phyloP scores from a whole-genome alignment of 441 rosid genomes.

The Lepidium campestre region DNA sequence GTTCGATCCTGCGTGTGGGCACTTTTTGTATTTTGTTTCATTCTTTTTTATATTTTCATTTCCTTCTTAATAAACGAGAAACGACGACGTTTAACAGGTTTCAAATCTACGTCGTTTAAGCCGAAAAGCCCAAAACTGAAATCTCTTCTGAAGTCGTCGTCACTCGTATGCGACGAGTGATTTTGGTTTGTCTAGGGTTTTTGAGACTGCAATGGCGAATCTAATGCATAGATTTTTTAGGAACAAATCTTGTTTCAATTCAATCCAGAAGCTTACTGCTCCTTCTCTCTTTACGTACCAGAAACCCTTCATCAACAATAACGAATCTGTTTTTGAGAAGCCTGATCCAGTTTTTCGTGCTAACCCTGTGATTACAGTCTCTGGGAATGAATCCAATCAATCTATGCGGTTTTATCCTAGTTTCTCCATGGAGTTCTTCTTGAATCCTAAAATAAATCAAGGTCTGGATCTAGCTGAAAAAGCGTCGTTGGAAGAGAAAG shows the following conservation, averaged over 20 bases:
- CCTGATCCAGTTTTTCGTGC: slow-evolving; percentile 22
- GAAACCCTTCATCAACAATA: not conserved
- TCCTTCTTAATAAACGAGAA: not conserved
- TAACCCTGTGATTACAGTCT: not conserved
- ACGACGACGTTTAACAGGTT: not conserved
- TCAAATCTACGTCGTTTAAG: not conserved
- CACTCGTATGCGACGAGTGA: not conserved
- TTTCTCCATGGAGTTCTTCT: slow-evolving; percentile 35
- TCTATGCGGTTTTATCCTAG: slow-evolving; percentile 34
- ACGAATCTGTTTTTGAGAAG: not conserved
- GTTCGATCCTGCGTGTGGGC: slow-evolving; percentile 99
- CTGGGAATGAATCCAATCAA: slow-evolving; percentile 12
- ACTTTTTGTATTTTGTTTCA: not conserved
- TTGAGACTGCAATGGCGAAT: slow-evolving; percentile 33
- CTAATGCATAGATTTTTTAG: slow-evolving; percentile 28
- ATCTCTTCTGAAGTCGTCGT: not conserved
- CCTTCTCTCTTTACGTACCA: slow-evolving; percentile 16
- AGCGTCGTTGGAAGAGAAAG: slow-evolving; percentile 10
- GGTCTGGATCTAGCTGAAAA: slow-evolving; percentile 20
- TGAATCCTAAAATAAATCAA: slow-evolving; percentile 11
- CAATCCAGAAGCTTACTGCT: slow-evolving; percentile 13
- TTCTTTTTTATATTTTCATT: not conserved
- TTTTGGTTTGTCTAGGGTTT: not conserved
- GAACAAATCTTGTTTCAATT: slow-evolving; percentile 26
- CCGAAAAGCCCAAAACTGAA: not conserved